phyloP scores from a whole-genome alignment of 1,284 basidiomycete species.

The Clitocybe nebularis region DNA sequence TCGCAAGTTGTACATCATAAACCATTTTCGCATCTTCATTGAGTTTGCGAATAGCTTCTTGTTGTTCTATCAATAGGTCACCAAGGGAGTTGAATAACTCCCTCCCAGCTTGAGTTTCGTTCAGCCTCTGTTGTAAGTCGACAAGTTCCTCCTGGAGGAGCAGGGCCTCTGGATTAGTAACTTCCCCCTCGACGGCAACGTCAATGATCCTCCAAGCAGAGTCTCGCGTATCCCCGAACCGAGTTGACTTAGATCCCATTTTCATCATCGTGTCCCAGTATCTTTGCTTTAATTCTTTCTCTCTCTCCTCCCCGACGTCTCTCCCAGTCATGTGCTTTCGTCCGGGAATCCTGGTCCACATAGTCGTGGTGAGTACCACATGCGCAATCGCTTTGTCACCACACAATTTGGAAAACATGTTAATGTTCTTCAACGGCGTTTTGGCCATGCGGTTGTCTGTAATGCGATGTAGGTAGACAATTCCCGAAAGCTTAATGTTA shows the following conservation, averaged over 20 bases:
- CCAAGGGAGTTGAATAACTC: slow-evolving; percentile 18
- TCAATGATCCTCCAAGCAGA: slow-evolving; percentile 19
- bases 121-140: slow-evolving; percentile 16
- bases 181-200: slow-evolving; percentile 4
- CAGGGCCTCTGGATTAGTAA: slow-evolving; percentile 9
- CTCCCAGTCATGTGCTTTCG: too few species aligned
- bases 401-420: not conserved
- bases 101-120: slow-evolving; percentile 22
- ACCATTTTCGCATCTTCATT: not conserved
- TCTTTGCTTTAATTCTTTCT: not conserved
- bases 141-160: slow-evolving; percentile 27
- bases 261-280: not conserved
- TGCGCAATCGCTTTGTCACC: not conserved
- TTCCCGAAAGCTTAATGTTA: not conserved
- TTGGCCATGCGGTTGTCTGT: not conserved
- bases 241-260: slow-evolving; percentile 11
- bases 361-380: not conserved
- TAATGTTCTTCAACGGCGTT: not conserved
- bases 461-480: not conserved
- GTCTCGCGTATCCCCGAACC: slow-evolving; percentile 12
- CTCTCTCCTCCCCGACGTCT: not conserved
- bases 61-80: slow-evolving; percentile 18
- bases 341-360: not conserved
- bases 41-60: slow-evolving; percentile 7
- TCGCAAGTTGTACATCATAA: not conserved